Conservation (phyloP, 139 green algal species). For the Chara braunii region DNA sequence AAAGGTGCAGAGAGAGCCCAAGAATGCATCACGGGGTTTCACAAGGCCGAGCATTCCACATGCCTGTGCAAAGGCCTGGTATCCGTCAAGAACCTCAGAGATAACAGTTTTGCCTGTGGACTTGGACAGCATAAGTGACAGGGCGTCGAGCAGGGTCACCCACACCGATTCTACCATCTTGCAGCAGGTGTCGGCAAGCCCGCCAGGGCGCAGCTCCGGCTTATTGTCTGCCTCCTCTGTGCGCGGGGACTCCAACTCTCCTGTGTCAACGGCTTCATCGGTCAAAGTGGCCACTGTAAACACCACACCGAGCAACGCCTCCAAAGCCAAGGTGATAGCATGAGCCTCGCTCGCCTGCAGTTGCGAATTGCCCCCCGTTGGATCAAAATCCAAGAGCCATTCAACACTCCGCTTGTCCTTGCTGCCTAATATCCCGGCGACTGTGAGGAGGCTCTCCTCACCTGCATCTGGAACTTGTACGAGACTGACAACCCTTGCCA, state of each 20-base stretch:
- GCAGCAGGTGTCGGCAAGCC: constrained; percentile 16
- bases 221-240: background rate
- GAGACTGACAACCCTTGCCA: constrained; percentile 20
- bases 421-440: constrained; percentile 41
- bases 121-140: constrained; percentile 39
- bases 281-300: constrained; percentile 33
- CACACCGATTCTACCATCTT: constrained; percentile 36
- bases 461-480: constrained; percentile 31
- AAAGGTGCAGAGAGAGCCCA: constrained; percentile 63
- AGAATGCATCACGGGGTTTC: constrained; percentile 62
- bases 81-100: constrained; percentile 39
- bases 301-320: constrained; percentile 35
- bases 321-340: constrained; percentile 36
- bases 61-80: constrained; percentile 40
- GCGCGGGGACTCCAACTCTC: constrained; percentile 8
- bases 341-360: constrained; percentile 35
- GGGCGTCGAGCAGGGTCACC: constrained; percentile 33
- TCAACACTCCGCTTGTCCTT: constrained; percentile 41
- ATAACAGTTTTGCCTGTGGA: constrained; percentile 25
- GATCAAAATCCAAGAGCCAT: constrained; percentile 34
- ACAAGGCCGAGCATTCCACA: constrained; percentile 51
- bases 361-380: background rate
- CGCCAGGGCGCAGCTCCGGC: background rate
- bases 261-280: constrained; percentile 35
- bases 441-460: constrained; percentile 35